Evolutionary conservation across 208 protist genomes (phyloP), one percentile per base, ranked within the genome.

Genomic region (Leishmania lainsoni): DNA sequence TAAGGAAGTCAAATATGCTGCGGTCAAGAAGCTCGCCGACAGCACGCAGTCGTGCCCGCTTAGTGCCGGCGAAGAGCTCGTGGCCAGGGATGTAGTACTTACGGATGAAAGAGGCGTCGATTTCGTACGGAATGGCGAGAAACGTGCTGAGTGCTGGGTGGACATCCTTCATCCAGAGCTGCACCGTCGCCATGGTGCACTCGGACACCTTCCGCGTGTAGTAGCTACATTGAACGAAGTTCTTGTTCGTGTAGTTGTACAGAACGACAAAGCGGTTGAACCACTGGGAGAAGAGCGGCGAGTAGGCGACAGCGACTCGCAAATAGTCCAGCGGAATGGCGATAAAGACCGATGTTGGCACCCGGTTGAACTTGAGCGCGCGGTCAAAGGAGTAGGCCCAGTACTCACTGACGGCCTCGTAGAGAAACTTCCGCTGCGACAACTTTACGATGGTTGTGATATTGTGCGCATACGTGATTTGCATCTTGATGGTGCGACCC

Each of bases 91-190:
- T 82, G 81, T 92, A 95, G 80, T 94, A 95, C 85, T 93, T 95
- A 3, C 73, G 54, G 6, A 86, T 83, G 80, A 97, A 95, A 17
- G 79, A 69, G 52, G 84, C 82, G 70, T 93, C 87, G 39, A 88
- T 87, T 78, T 92, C 88, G 72, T 92, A 97, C 0, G 88, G 88
- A 5, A 97, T 76, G 16, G 83, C 92, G 20, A 97, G 78, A 83
- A 94, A 94, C 10, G 92, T 93, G 39, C 92, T 84, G 1, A 95
- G 82, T 4, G 89, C 86, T 6, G 87, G 76, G 70, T 97, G 92
- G 22, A 97, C 91, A 58, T 97, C 92, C 74, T 91, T 89, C 93
- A 97, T 97, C 92, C 93, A 97, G 61, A 97, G 77, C 82, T 97
- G 93, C 49, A 91, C 74, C 58, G 92, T 85, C 32, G 93, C 93